A percentile compares a stretch with the other conserved stretches of the same genome.
Evolutionary conservation across 805 yeast genomes (phyloP).

Genomic region (Kluyveromyces starmeri): DNA sequence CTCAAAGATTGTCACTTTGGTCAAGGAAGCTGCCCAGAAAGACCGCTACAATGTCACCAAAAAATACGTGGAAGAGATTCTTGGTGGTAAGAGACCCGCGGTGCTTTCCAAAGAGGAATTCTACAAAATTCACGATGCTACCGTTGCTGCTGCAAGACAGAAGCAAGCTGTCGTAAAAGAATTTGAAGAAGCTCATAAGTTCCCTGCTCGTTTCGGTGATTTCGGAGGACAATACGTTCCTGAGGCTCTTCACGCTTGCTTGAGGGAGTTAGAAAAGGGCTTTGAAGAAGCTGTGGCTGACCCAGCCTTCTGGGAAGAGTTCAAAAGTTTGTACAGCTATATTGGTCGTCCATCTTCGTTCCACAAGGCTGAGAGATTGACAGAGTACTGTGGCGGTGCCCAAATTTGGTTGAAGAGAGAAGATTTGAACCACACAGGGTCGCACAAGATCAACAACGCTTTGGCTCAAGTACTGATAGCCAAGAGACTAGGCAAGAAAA

Average conservation of each 20-base stretch:
- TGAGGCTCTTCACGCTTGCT: conserved; percentile 86
- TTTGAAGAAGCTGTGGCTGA: conserved; percentile 86
- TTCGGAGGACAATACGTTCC: conserved; percentile 99
- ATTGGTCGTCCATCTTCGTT: conserved; percentile 95
- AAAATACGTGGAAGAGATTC: conserved; percentile 58
- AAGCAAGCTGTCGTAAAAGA: conserved; percentile 19
- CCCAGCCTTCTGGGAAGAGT: conserved; percentile 89
- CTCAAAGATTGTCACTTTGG: conserved; percentile 63
- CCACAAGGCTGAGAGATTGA: conserved; percentile 82
- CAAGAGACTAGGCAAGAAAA: conserved; percentile 64
- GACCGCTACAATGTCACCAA: conserved; percentile 54
- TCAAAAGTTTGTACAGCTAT: conserved; percentile 72
- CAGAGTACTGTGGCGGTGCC: conserved; percentile 90
- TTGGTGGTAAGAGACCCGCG: conserved; percentile 44
- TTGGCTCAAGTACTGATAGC: conserved; percentile 76
- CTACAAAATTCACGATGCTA: conserved; percentile 27
- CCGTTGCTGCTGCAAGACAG: conserved; percentile 16
- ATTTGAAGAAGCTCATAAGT: conserved; percentile 55
- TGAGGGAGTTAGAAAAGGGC: conserved; percentile 79
- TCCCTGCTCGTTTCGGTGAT: conserved; percentile 76
- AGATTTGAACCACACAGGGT: conserved; percentile 85
- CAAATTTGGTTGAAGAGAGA: conserved; percentile 97
- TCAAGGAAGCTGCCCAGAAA: conserved; percentile 56
- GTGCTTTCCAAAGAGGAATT: conserved; percentile 30
- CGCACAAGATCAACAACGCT: conserved; percentile 81